phyloP scores from a whole-genome alignment of 345 rosid species.

The Murraya paniculata region DNA sequence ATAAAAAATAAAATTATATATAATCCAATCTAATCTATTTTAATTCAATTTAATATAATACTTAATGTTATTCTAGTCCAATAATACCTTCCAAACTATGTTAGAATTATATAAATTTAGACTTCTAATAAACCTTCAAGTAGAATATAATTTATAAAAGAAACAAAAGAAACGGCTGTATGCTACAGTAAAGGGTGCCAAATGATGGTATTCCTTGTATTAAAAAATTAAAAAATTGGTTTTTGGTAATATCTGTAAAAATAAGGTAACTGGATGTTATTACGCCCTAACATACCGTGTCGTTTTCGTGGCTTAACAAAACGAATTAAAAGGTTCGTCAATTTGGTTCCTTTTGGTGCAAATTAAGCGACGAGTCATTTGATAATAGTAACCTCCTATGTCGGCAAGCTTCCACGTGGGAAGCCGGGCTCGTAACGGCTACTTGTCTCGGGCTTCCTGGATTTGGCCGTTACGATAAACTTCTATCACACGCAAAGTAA shows the following conservation, averaged over 20 bases:
- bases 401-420: conserved; percentile 33
- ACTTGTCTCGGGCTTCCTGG: neutral
- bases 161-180: too few relatives aligned
- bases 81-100: too few relatives aligned
- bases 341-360: neutral
- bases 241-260: neutral
- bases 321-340: neutral
- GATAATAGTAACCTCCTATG: neutral
- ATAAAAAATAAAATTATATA: too few relatives aligned
- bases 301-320: neutral
- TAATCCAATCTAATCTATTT: too few relatives aligned
- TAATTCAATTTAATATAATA: too few relatives aligned
- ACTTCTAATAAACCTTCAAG: too few relatives aligned
- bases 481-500: neutral
- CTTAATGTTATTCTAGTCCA: too few relatives aligned
- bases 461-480: neutral
- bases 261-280: neutral
- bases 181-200: too few relatives aligned
- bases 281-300: neutral
- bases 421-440: conserved; percentile 25
- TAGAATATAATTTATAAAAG: too few relatives aligned
- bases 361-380: neutral
- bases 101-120: too few relatives aligned
- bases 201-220: too few relatives aligned
- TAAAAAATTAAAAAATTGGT: too few relatives aligned